phyloP scores from a whole-genome alignment of 257 asterid species.

The Plantago elongata region DNA sequence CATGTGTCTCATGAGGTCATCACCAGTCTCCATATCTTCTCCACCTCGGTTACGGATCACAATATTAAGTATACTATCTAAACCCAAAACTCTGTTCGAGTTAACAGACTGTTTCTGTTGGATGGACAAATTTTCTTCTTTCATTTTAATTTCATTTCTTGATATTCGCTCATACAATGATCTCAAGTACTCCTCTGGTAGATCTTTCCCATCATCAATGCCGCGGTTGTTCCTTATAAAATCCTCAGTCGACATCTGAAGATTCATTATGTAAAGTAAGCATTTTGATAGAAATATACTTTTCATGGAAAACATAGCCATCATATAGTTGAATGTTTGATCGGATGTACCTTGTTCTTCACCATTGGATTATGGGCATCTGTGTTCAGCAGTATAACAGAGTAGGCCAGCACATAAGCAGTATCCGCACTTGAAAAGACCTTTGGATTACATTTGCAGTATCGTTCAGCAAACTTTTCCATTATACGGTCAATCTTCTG shows the following conservation, averaged over 20 bases:
- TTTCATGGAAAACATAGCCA: constrained; percentile 13
- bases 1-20: constrained; percentile 94
- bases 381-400: constrained; percentile 93
- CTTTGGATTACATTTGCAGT: constrained; percentile 90
- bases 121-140: constrained; percentile 81
- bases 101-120: constrained; percentile 87
- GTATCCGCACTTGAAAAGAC: constrained; percentile 95
- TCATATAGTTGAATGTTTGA: constrained; percentile 17
- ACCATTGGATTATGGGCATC: constrained; percentile 99
- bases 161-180: constrained; percentile 88
- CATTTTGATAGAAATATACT: constrained; percentile 12
- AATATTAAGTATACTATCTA: constrained; percentile 82
- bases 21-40: constrained; percentile 81
- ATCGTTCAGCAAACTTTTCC: constrained; percentile 97
- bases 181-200: constrained; percentile 91
- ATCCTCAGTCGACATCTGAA: constrained; percentile 96
- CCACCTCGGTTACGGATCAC: constrained; percentile 86
- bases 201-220: constrained; percentile 95
- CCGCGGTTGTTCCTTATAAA: constrained; percentile 95
- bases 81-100: constrained; percentile 72
- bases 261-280: constrained; percentile 12
- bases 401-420: constrained; percentile 96
- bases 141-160: constrained; percentile 93
- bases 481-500: constrained; percentile 97
- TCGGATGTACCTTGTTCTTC: constrained; percentile 75